A percentile compares a stretch with the other conserved stretches of the same genome.
Evolutionary conservation across 352 stramenopile species (phyloP).

Genomic region (Phytophthora idaei): DNA sequence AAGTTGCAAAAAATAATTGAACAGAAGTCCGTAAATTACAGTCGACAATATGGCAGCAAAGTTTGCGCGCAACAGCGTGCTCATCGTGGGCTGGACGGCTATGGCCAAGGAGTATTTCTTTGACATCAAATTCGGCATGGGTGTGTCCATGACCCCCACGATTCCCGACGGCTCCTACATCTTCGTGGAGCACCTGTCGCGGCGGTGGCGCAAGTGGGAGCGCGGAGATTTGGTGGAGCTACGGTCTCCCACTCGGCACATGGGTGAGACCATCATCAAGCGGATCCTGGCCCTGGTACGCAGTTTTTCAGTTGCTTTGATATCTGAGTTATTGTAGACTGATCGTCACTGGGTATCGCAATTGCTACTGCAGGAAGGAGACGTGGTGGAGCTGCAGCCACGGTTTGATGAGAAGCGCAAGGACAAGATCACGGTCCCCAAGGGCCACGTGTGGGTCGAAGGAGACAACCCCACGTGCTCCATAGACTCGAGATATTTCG

Average conservation of each 20-base stretch:
- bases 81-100: conserved; percentile 65
- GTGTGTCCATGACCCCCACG: conserved; percentile 82
- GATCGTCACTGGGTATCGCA: not conserved
- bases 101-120: conserved; percentile 70
- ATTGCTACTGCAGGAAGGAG: conserved; percentile 62
- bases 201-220: conserved; percentile 64
- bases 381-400: conserved; percentile 80
- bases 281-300: conserved; percentile 82
- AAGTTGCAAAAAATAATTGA: not conserved
- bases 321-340: not conserved
- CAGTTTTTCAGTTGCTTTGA: not conserved
- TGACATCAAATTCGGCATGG: conserved; percentile 87
- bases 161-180: conserved; percentile 85
- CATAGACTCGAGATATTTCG: conserved; percentile 94
- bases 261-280: conserved; percentile 86
- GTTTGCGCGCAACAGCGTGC: conserved; percentile 53
- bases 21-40: not conserved
- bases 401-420: conserved; percentile 63
- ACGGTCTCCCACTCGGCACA: conserved; percentile 73
- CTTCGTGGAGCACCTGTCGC: conserved; percentile 80
- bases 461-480: conserved; percentile 96
- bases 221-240: conserved; percentile 86
- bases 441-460: conserved; percentile 96
- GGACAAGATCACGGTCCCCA: conserved; percentile 80
- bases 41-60: conserved; percentile 3